Evolutionary conservation across 768 basidiomycete genomes (phyloP).

Genomic region (Lepiota brunneoincarnata): DNA sequence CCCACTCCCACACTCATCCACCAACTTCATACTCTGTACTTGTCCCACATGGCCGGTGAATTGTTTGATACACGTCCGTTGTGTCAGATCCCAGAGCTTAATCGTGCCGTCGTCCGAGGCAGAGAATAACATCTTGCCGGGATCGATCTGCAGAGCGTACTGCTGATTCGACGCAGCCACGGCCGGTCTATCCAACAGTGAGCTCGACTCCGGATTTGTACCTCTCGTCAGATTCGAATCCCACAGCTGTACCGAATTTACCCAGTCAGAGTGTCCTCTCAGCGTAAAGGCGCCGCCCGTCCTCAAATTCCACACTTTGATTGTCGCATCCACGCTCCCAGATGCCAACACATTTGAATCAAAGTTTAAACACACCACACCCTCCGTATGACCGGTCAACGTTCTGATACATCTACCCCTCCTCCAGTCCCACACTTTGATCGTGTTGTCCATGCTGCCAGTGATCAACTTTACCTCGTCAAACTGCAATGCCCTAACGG

Average conservation of each 20-base stretch:
- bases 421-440: conserved; percentile 97
- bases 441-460: conserved; percentile 92
- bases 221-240: conserved; percentile 46
- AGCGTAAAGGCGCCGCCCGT: conserved; percentile 91
- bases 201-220: conserved; percentile 25
- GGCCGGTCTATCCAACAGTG: conserved; percentile 34
- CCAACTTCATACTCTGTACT: conserved; percentile 85
- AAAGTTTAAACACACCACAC: conserved; percentile 88
- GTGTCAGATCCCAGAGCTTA: conserved; percentile 89
- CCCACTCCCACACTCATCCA: conserved; percentile 45
- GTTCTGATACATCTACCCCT: conserved; percentile 85
- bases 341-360: conserved; percentile 90
- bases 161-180: conserved; percentile 21
- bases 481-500: conserved; percentile 91
- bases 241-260: conserved; percentile 94
- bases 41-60: conserved; percentile 92
- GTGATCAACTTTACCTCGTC: conserved; percentile 95
- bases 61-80: conserved; percentile 75
- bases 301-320: conserved; percentile 93
- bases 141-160: conserved; percentile 54
- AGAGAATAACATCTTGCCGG: conserved; percentile 95
- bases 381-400: conserved; percentile 86
- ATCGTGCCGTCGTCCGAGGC: conserved; percentile 94
- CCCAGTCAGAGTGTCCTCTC: conserved; percentile 93
- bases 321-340: conserved; percentile 91